These are phyloP conservation scores for Melanopsichium pennsylvanicum DNA, from an alignment of 1,284 basidiomycete species.

Conservation along the genomic window DNA sequence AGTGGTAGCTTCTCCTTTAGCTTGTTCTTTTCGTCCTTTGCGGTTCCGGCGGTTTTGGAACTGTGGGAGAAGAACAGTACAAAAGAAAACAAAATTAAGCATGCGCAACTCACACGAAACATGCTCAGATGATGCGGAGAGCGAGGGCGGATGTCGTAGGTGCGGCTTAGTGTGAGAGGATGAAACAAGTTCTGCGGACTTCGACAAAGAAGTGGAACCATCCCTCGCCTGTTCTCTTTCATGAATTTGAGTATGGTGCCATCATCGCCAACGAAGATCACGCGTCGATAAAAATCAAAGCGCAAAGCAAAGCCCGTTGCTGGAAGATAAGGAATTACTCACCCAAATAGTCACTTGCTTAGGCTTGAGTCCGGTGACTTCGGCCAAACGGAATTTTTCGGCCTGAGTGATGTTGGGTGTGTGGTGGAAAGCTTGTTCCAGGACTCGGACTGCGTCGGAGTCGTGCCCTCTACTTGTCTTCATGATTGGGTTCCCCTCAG, in stretches of 20 bases:
- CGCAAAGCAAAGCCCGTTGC: not conserved
- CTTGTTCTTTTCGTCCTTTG: constrained; percentile 21
- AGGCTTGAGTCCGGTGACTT: constrained; percentile 57
- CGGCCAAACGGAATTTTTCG: constrained; percentile 58
- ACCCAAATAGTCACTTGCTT: constrained; percentile 65
- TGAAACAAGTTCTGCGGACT: too few species aligned
- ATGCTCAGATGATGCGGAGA: too few species aligned
- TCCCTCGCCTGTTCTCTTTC: too few species aligned
- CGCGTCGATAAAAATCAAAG: not conserved
- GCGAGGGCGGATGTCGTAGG: too few species aligned
- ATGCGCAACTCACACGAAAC: too few species aligned
- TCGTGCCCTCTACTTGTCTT: constrained; percentile 32
- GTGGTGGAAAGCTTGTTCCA: constrained; percentile 58
- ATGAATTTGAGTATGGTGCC: not conserved
- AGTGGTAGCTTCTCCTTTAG: not conserved
- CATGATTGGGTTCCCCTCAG: too few species aligned
- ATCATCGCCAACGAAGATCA: constrained; percentile 1
- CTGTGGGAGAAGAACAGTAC: constrained; percentile 12
- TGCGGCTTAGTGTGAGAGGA: too few species aligned
- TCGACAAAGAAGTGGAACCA: too few species aligned
- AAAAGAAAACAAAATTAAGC: not conserved
- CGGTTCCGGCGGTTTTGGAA: constrained; percentile 56
- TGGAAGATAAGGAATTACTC: constrained; percentile 26
- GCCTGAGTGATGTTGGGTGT: constrained; percentile 61
- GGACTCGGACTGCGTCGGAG: constrained; percentile 40